Evolutionary conservation across 2,329 filamentous ascomycete genomes (phyloP), one percentile per base, ranked within the genome.

Genomic region (Penicillium sp.): DNA sequence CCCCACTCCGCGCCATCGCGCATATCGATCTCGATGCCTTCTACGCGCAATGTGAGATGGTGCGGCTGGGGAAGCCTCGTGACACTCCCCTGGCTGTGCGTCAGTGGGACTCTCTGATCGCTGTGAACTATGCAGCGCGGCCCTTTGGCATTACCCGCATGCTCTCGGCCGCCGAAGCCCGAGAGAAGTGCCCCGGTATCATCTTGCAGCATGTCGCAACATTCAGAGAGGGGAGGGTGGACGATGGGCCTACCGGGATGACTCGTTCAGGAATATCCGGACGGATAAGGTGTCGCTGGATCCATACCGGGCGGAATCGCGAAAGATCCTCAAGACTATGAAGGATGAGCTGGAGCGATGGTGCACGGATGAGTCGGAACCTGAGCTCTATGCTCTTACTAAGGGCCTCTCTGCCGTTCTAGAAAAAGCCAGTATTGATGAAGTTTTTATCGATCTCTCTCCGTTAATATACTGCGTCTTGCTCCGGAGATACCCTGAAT

Each of bases 11-110:
- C 37, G 86, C 94, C 23, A 82, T 96, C 57, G 88, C 89, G 6
- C 90, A 96, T 67, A 82, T 97, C 53, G 93, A 98, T 62, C 82
- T 98, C 49, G 93, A 98, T 78, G 91, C 91, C 31, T 98, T 98
- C 70, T 98, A 98, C 67, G 86, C 87, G 3, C 93, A 98, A 74
- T 96, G 89, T 65, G 93, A 98, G 71, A 94, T 90, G 79, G 83
- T 95, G 8, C 82, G 93, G 6, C 77, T 97, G 36, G 84, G 83
- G 10, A 74, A 87, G 9, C 74, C 85, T 11, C 83, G 87, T 51
- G 80, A 89, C 47, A 79, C 83, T 55, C 93, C 93, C 8, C 78
- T 98, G 20, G 93, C 89, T 0, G 93, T 98, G 16, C 90, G 94
- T 64, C 91, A 97, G 75, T 97, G 87, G 87, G 87, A 94, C 68